phyloP scores from a whole-genome alignment of 73 alveolate species.

The Paramecium primaurelia region DNA sequence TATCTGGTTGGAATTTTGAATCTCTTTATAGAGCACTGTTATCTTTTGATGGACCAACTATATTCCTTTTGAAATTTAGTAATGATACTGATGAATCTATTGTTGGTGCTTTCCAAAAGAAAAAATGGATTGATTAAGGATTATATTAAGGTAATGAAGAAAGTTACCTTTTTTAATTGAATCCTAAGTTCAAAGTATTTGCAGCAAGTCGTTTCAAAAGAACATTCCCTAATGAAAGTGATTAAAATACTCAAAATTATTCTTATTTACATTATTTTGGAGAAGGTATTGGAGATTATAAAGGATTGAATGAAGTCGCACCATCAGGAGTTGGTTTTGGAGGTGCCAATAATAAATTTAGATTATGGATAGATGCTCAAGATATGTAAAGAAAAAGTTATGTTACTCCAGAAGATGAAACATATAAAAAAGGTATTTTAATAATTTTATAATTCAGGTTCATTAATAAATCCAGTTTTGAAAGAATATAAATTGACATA shows the following conservation, averaged over 20 bases:
- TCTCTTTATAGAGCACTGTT: not conserved
- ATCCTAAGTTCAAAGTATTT: not conserved
- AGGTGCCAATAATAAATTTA: not conserved
- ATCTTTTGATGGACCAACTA: constrained; percentile 21
- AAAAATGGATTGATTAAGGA: constrained; percentile 13
- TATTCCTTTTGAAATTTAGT: not conserved
- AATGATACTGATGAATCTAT: constrained; percentile 18
- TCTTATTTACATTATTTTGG: constrained; percentile 6
- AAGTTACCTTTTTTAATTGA: not conserved
- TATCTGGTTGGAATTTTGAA: constrained; percentile 24
- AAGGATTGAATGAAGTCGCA: constrained; percentile 5
- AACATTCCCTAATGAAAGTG: constrained; percentile 35
- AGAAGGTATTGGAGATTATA: not conserved
- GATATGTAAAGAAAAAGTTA: constrained; percentile 15
- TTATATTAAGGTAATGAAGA: constrained; percentile 18
- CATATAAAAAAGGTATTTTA: not conserved
- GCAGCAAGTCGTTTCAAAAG: constrained; percentile 20
- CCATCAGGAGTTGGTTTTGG: constrained; percentile 31
- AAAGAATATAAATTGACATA: not conserved
- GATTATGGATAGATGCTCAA: constrained; percentile 11
- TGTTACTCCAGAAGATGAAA: constrained; percentile 25
- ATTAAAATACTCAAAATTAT: not conserved
- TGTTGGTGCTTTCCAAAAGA: not conserved
- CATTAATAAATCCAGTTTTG: not conserved
- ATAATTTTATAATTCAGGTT: not conserved